Conservation (phyloP, 2,329 filamentous ascomycete genomes). For the Xenoacremonium recifei region DNA sequence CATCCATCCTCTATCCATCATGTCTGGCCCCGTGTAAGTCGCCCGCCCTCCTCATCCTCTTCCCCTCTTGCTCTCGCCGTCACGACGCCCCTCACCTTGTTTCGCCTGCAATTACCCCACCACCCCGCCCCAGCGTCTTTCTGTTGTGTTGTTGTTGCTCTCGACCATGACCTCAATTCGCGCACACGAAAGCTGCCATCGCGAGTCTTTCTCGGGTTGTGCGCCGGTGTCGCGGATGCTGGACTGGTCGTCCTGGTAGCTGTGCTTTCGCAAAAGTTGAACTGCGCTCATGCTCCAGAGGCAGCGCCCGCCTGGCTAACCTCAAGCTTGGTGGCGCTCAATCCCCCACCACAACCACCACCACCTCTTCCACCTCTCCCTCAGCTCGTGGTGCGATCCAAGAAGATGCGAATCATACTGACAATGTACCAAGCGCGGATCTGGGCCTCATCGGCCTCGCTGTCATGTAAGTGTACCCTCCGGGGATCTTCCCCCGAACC, state of each 20-base stretch:
- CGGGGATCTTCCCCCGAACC: slow-evolving; percentile 2
- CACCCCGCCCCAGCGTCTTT: slow-evolving; percentile 31
- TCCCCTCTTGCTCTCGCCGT: too few relatives aligned
- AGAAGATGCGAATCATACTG: slow-evolving; percentile 49
- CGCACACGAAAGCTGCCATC: slow-evolving; percentile 27
- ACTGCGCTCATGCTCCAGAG: slow-evolving; percentile 36
- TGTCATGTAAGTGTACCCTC: slow-evolving; percentile 65
- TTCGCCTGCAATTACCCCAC: slow-evolving; percentile 34
- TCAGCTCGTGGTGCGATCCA: slow-evolving; percentile 21
- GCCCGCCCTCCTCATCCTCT: slow-evolving; percentile 15
- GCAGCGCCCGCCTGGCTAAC: slow-evolving; percentile 72
- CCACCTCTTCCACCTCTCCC: slow-evolving; percentile 27
- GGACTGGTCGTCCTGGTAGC: not conserved
- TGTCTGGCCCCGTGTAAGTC: slow-evolving; percentile 70
- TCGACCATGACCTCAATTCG: slow-evolving; percentile 33
- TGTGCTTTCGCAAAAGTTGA: slow-evolving; percentile 17
- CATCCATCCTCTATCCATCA: slow-evolving; percentile 38
- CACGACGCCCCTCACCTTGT: slow-evolving; percentile 23
- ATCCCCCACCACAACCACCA: slow-evolving; percentile 32
- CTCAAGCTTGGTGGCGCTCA: slow-evolving; percentile 67
- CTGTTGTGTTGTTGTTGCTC: slow-evolving; percentile 16
- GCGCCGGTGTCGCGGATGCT: slow-evolving; percentile 9
- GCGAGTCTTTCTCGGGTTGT: slow-evolving; percentile 14
- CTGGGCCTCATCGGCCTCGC: slow-evolving; percentile 90
- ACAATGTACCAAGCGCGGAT: slow-evolving; percentile 69